Conservation (phyloP, 192 early-diverging fungal species). For the Coemansia sp. region DNA sequence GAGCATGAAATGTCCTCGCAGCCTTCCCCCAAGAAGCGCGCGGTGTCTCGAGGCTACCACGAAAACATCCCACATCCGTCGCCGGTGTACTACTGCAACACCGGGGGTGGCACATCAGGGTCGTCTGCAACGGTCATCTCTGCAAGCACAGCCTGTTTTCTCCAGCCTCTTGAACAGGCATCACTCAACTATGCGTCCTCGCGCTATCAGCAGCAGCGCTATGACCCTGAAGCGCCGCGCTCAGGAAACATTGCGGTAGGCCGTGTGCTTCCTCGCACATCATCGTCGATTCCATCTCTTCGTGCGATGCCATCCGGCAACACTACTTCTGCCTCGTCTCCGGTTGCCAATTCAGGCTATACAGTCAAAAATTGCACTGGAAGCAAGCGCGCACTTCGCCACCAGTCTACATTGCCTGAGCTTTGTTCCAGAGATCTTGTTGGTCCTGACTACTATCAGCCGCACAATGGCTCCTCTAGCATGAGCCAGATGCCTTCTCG, state of each 20-base stretch:
- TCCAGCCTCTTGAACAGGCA: constrained; percentile 42
- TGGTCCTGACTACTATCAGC: not conserved
- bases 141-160: constrained; percentile 35
- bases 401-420: constrained; percentile 44
- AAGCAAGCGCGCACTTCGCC: constrained; percentile 19
- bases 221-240: constrained; percentile 27
- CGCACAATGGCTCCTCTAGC: not conserved
- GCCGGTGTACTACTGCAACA: constrained; percentile 34
- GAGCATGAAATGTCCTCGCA: constrained; percentile 24
- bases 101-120: constrained; percentile 1
- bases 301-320: constrained; percentile 5
- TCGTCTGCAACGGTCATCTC: constrained; percentile 14
- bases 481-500: not conserved
- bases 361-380: too few relatives aligned
- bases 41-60: constrained; percentile 43
- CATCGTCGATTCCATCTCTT: constrained; percentile 45
- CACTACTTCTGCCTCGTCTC: not conserved
- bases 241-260: not conserved
- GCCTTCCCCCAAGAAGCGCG: constrained; percentile 55
- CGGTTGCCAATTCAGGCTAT: not conserved
- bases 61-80: constrained; percentile 50
- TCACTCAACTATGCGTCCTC: constrained; percentile 32
- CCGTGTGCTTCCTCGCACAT: constrained; percentile 12
- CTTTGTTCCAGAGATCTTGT: not conserved
- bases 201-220: constrained; percentile 51